These are phyloP conservation scores for Diaporthe batatas DNA, from an alignment of 2,329 filamentous ascomycete genomes.

Conservation along the genomic window DNA sequence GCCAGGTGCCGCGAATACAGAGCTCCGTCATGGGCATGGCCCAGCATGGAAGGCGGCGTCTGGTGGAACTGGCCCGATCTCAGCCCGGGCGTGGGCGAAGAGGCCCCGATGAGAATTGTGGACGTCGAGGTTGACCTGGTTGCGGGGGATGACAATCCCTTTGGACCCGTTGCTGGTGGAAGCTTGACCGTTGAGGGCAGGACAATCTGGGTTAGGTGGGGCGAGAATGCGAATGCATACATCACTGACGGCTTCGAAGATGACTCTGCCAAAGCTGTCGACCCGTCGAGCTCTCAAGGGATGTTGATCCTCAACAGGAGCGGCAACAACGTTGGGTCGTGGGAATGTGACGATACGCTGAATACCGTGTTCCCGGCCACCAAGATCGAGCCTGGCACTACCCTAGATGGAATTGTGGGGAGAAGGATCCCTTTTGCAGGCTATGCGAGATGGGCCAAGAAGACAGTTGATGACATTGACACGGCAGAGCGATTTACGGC, in stretches of 20 bases:
- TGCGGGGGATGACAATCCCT: background rate
- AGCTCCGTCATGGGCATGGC: conserved; percentile 14
- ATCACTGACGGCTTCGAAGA: background rate
- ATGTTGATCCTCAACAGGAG: background rate
- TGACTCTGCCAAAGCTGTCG: background rate
- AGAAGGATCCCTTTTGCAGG: conserved; percentile 6
- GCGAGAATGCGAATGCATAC: background rate
- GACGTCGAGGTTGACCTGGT: background rate
- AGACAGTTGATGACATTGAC: background rate
- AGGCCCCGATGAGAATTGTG: conserved; percentile 9
- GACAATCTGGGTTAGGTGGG: background rate
- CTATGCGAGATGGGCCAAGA: background rate
- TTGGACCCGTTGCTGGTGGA: conserved; percentile 3
- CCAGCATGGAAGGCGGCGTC: background rate
- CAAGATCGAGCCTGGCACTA: conserved; percentile 6
- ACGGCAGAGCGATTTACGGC: conserved; percentile 2
- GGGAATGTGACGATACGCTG: conserved; percentile 22
- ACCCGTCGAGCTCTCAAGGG: background rate
- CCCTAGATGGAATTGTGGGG: background rate
- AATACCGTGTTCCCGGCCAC: conserved; percentile 13
- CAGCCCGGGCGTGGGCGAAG: background rate
- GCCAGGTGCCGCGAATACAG: conserved; percentile 10
- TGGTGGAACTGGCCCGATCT: background rate
- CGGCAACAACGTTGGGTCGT: background rate
- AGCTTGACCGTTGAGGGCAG: background rate